Conservation (phyloP, 495 filamentous ascomycete genomes). For the Massariosphaeria phaeospora region DNA sequence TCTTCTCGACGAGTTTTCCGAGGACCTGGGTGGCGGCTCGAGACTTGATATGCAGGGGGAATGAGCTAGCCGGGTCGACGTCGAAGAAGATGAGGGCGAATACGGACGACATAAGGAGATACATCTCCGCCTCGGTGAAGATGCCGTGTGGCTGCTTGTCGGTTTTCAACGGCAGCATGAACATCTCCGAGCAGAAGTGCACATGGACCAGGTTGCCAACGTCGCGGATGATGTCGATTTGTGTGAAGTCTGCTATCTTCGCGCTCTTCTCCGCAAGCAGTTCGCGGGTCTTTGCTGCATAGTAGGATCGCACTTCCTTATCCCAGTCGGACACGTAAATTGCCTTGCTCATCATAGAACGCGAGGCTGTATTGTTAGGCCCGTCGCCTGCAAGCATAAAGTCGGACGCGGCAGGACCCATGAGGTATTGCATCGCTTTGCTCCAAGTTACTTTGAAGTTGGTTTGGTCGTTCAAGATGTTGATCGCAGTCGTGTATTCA, state of each 20-base stretch:
- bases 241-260: conserved; percentile 50
- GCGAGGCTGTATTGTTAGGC: conserved; percentile 45
- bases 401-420: conserved; percentile 43
- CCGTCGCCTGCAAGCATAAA: conserved; percentile 55
- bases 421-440: conserved; percentile 49
- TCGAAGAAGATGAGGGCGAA: conserved; percentile 63
- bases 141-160: conserved; percentile 54
- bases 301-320: conserved; percentile 49
- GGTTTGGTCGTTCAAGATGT: conserved; percentile 48
- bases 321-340: conserved; percentile 52
- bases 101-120: conserved; percentile 54
- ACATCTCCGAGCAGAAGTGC: conserved; percentile 58
- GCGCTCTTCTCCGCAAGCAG: conserved; percentile 49
- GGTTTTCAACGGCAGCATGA: conserved; percentile 59
- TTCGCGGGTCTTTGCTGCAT: conserved; percentile 49
- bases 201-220: conserved; percentile 58
- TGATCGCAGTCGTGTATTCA: conserved; percentile 48
- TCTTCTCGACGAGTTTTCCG: conserved; percentile 35
- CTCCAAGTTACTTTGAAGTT: conserved; percentile 56
- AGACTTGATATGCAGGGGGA: conserved; percentile 55
- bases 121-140: conserved; percentile 56
- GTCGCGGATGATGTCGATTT: conserved; percentile 61
- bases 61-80: conserved; percentile 58
- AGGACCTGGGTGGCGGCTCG: conserved; percentile 35
- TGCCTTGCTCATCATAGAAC: conserved; percentile 46